These are phyloP conservation scores for Chrysanthemum lavandulifolium DNA, from an alignment of 129 eudicot genomes.

Conservation along the genomic window DNA sequence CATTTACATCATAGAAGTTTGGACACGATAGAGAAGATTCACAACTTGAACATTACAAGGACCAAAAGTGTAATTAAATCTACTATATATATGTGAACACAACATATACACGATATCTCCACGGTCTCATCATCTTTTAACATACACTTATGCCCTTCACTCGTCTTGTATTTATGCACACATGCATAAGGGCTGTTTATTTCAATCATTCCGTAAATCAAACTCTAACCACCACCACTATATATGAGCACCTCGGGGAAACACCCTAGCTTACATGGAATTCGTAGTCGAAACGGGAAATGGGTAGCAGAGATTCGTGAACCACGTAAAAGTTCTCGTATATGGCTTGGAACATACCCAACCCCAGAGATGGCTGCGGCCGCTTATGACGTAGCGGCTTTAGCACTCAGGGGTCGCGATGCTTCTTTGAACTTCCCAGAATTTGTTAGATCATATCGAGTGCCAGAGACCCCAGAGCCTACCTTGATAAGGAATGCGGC, in stretches of 20 bases:
- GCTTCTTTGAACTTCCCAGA: slow-evolving; percentile 50
- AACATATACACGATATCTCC: no score
- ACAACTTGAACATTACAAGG: no score
- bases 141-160: no score
- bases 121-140: no score
- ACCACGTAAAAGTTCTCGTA: slow-evolving; percentile 57
- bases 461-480: slow-evolving; percentile 49
- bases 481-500: slow-evolving; percentile 47
- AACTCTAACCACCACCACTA: background rate
- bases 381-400: slow-evolving; percentile 77
- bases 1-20: no score
- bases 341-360: slow-evolving; percentile 71
- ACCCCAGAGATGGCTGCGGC: slow-evolving; percentile 73
- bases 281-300: slow-evolving; percentile 53
- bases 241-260: slow-evolving; percentile 42
- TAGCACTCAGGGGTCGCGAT: slow-evolving; percentile 51
- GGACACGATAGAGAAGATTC: no score
- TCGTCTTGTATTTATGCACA: no score
- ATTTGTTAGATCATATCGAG: slow-evolving; percentile 29
- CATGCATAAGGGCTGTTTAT: no score
- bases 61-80: no score
- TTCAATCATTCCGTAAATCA: background rate
- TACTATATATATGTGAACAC: no score
- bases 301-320: slow-evolving; percentile 79
- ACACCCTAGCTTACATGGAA: slow-evolving; percentile 52